Percentiles rank a stretch among this genome's conserved stretches.
Conservation (phyloP, 2,329 filamentous ascomycete species). For the Aspergillus fumigatiaffinis region DNA sequence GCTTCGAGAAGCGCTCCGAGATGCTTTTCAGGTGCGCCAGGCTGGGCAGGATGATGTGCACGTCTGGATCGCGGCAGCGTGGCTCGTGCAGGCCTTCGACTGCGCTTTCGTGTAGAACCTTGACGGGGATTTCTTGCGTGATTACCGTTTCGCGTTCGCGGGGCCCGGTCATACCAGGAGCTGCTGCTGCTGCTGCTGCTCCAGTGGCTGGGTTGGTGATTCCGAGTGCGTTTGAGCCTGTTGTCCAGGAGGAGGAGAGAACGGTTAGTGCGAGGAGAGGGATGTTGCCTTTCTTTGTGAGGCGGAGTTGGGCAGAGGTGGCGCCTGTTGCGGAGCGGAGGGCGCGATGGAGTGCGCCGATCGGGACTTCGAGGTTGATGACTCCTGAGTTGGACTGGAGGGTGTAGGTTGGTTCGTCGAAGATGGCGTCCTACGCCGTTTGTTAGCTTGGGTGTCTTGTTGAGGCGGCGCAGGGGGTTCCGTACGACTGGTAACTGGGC, state of each 20-base stretch:
- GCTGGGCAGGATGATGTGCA: constrained; percentile 85
- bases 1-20: constrained; percentile 89
- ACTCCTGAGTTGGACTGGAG: constrained; percentile 89
- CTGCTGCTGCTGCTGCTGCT: constrained; percentile 39
- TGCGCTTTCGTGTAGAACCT: constrained; percentile 74
- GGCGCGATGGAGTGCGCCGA: constrained; percentile 84
- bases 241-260: constrained; percentile 54
- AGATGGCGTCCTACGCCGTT: constrained; percentile 66
- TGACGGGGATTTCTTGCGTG: constrained; percentile 93
- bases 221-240: constrained; percentile 54
- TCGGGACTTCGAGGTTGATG: constrained; percentile 92
- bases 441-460: not conserved
- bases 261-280: constrained; percentile 89
- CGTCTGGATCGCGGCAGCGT: constrained; percentile 82
- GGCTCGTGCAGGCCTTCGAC: constrained; percentile 96
- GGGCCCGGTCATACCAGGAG: constrained; percentile 46
- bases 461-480: not conserved
- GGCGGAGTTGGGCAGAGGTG: constrained; percentile 74
- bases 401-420: constrained; percentile 69
- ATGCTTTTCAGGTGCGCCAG: constrained; percentile 88
- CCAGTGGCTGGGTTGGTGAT: constrained; percentile 29
- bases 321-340: constrained; percentile 82
- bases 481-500: constrained; percentile 58
- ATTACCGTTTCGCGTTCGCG: constrained; percentile 85
- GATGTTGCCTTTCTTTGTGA: constrained; percentile 87